These are phyloP conservation scores for Cladophialophora chaetospira DNA, from an alignment of 2,329 filamentous ascomycete species.

Conservation along the genomic window DNA sequence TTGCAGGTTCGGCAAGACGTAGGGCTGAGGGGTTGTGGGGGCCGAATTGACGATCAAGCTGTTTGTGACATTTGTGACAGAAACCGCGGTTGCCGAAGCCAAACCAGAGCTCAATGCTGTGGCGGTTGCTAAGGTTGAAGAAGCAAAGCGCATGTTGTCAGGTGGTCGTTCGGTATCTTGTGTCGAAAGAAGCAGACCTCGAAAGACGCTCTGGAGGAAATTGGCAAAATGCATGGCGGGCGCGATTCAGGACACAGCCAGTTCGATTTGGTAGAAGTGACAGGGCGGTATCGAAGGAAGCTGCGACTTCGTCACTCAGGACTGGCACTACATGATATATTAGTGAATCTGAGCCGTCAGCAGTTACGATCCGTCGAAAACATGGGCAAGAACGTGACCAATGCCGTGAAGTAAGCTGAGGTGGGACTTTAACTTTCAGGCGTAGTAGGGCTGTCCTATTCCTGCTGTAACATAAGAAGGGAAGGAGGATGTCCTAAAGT, in stretches of 20 bases:
- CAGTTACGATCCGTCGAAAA: neutral
- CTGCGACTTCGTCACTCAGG: neutral
- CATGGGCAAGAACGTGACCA: neutral
- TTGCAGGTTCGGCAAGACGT: constrained; percentile 27
- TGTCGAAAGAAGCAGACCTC: neutral
- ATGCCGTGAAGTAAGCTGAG: constrained; percentile 4
- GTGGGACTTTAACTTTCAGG: neutral
- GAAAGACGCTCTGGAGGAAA: constrained; percentile 6
- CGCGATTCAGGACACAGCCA: too few relatives aligned
- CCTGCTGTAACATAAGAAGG: neutral
- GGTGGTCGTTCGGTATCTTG: neutral
- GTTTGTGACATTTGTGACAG: neutral
- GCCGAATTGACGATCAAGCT: constrained; percentile 21
- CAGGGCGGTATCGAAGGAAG: neutral
- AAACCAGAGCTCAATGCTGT: neutral
- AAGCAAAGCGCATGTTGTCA: constrained; percentile 1
- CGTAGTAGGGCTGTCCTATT: neutral
- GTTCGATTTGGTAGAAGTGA: neutral
- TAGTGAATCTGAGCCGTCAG: neutral
- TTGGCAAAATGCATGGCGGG: neutral
- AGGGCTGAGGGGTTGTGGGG: constrained; percentile 23
- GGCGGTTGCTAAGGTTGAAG: neutral
- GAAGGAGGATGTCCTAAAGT: too few relatives aligned
- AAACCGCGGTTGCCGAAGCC: neutral
- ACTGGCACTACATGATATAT: neutral